Evolutionary conservation across 331 rosid species (phyloP).

Genomic region (Saraca asoca): DNA sequence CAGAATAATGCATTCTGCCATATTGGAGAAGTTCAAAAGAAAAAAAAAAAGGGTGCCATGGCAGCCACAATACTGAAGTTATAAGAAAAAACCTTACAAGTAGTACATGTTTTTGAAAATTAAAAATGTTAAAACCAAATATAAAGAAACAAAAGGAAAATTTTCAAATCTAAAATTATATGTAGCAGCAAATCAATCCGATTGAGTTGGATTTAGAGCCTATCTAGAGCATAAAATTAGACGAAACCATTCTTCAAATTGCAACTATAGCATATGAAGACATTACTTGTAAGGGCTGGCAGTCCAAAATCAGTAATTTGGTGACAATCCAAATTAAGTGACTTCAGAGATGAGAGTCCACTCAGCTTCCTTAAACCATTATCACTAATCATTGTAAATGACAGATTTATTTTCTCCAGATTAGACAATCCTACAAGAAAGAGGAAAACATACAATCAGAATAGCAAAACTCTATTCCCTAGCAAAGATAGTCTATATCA

Average conservation of each 20-base stretch:
- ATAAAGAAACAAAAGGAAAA: background rate
- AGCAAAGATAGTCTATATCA: background rate
- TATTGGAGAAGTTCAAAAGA: background rate
- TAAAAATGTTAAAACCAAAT: no score
- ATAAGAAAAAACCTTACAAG: background rate
- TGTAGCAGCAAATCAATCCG: constrained; percentile 6
- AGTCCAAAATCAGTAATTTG: constrained; percentile 88
- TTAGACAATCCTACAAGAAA: constrained; percentile 69
- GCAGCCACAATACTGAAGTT: no score
- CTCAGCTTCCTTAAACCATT: constrained; percentile 69
- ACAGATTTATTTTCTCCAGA: constrained; percentile 83
- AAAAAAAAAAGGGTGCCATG: no score
- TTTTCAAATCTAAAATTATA: background rate
- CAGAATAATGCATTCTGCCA: constrained; percentile 30
- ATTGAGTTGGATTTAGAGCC: constrained; percentile 12
- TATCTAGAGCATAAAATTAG: constrained; percentile 7
- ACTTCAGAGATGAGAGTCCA: constrained; percentile 81
- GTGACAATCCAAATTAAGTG: constrained; percentile 89
- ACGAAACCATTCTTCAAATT: constrained; percentile 22
- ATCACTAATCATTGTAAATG: constrained; percentile 74
- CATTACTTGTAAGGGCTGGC: constrained; percentile 69
- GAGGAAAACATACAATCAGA: constrained; percentile 25
- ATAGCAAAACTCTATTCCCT: constrained; percentile 8
- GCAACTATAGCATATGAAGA: background rate
- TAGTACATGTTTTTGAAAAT: no score